Conservation (phyloP, 176 grass and related monocot species). For the Cenchrus purpureus region DNA sequence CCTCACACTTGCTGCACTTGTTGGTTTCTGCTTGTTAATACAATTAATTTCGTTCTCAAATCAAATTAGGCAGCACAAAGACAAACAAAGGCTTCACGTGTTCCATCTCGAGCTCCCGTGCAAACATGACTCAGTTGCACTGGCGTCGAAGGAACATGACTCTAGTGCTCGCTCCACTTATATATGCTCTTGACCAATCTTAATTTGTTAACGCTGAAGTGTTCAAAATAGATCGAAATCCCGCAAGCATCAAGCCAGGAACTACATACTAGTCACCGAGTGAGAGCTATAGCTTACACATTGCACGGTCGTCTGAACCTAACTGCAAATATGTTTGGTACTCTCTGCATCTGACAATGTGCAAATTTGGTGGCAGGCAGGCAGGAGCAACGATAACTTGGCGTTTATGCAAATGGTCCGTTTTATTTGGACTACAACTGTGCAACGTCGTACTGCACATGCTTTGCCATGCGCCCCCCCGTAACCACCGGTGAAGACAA, state of each 20-base stretch:
- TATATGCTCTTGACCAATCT: neutral
- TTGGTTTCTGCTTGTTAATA: neutral
- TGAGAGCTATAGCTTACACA: neutral
- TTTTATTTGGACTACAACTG: neutral
- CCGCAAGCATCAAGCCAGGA: neutral
- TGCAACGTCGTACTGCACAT: neutral
- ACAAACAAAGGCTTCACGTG: neutral
- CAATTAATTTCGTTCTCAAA: neutral
- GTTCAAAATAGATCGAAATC: neutral
- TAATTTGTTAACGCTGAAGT: neutral
- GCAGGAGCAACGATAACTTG: neutral
- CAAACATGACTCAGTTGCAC: neutral
- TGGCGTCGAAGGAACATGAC: neutral
- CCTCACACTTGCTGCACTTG: slow-evolving; percentile 10
- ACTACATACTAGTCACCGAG: neutral
- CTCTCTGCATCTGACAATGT: neutral
- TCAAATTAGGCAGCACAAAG: neutral
- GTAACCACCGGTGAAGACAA: neutral
- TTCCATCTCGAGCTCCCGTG: neutral
- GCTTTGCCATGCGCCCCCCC: neutral
- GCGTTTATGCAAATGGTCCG: slow-evolving; percentile 1
- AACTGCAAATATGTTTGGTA: neutral
- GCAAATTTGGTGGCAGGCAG: neutral
- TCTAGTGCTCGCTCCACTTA: neutral
- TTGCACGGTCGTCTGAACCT: neutral